These are phyloP conservation scores for Meredithiella fracta DNA, from an alignment of 2,329 filamentous ascomycete genomes.

Conservation along the genomic window DNA sequence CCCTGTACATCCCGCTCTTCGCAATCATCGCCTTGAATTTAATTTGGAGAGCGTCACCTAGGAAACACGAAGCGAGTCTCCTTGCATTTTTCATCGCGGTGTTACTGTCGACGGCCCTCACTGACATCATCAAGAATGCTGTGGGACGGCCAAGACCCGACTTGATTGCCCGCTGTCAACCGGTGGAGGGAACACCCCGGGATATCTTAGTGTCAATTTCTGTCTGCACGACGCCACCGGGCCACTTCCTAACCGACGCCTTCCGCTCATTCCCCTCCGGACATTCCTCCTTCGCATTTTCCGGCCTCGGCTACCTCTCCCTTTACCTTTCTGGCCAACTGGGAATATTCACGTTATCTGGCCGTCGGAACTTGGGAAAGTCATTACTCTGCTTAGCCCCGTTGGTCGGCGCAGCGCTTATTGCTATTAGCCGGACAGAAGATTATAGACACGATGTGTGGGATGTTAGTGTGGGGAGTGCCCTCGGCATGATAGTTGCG, in stretches of 20 bases:
- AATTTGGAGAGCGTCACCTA: conserved; percentile 42
- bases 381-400: conserved; percentile 42
- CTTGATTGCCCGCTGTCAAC: conserved; percentile 61
- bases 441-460: conserved; percentile 59
- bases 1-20: conserved; percentile 52
- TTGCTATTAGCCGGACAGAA: conserved; percentile 52
- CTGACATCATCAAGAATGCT: conserved; percentile 79
- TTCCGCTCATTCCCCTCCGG: conserved; percentile 74
- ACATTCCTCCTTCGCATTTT: conserved; percentile 64
- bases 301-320: conserved; percentile 58
- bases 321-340: conserved; percentile 54
- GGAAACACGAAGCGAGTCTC: conserved; percentile 74
- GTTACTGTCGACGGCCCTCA: conserved; percentile 64
- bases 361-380: conserved; percentile 36
- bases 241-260: conserved; percentile 60
- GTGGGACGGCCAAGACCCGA: conserved; percentile 57
- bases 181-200: conserved; percentile 32
- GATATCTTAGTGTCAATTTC: conserved; percentile 43
- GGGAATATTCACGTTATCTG: conserved; percentile 32
- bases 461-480: conserved; percentile 45
- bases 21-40: conserved; percentile 51
- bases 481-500: conserved; percentile 42
- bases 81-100: conserved; percentile 66
- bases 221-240: conserved; percentile 56
- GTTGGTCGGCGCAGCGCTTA: conserved; percentile 45